These are phyloP conservation scores for Cladobotryum mycophilum DNA, from an alignment of 2,329 filamentous ascomycete genomes.

Conservation along the genomic window DNA sequence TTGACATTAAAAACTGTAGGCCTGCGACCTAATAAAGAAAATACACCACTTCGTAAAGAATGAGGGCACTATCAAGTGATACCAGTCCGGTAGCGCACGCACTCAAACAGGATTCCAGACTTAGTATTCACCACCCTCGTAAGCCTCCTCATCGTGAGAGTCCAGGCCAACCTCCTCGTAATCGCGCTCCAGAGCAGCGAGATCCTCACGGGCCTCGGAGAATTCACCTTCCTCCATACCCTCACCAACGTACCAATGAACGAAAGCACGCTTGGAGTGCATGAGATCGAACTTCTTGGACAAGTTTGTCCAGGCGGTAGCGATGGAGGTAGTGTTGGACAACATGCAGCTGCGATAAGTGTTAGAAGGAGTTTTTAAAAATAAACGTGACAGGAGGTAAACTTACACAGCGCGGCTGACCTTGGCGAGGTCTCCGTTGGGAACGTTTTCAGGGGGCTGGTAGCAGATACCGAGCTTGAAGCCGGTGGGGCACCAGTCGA, in stretches of 20 bases:
- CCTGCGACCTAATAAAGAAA: conserved; percentile 34
- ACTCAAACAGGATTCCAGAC: conserved; percentile 12
- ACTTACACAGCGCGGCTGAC: conserved; percentile 96
- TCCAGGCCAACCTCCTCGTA: conserved; percentile 98
- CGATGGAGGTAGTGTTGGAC: conserved; percentile 96
- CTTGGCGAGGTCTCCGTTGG: conserved; percentile 94
- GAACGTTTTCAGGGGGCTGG: conserved; percentile 92
- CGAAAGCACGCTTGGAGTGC: conserved; percentile 99
- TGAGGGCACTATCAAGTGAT: conserved; percentile 23
- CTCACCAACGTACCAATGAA: conserved; percentile 99
- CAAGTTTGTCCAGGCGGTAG: conserved; percentile 94
- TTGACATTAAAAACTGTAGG: conserved; percentile 33
- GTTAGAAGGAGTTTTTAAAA: not conserved
- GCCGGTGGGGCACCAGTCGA: conserved; percentile 99
- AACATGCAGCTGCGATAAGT: conserved; percentile 73
- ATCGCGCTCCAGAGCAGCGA: conserved; percentile 94
- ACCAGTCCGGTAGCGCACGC: conserved; percentile 12
- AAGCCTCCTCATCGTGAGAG: conserved; percentile 80
- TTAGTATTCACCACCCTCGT: conserved; percentile 90
- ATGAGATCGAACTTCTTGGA: conserved; percentile 99
- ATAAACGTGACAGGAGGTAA: not conserved
- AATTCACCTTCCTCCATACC: conserved; percentile 99
- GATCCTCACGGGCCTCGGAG: conserved; percentile 96
- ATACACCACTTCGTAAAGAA: conserved; percentile 28
- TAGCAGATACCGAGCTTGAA: conserved; percentile 99